phyloP scores from a whole-genome alignment of 139 green algal genomes.

The Chlamydomonas applanata region DNA sequence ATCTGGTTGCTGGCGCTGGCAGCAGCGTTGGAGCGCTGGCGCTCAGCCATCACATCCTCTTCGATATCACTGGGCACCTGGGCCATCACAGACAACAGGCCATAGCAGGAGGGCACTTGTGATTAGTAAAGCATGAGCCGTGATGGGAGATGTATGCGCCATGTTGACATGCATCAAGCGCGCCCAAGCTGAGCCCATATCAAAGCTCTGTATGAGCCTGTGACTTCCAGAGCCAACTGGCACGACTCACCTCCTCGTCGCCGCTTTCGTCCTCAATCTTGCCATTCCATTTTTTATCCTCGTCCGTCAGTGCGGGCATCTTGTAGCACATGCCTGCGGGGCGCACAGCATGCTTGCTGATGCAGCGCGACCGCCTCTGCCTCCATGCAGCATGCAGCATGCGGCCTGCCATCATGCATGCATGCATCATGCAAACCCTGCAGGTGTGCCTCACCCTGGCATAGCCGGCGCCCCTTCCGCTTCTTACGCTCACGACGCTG shows the following conservation, averaged over 20 bases:
- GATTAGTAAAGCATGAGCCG: background rate
- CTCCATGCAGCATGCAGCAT: no score
- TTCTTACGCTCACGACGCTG: conserved; percentile 3
- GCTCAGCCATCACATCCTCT: conserved; percentile 6
- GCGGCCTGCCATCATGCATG: background rate
- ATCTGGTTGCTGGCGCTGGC: background rate
- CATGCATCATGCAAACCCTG: background rate
- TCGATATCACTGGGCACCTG: conserved; percentile 12
- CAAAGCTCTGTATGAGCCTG: background rate
- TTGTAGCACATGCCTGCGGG: conserved; percentile 16
- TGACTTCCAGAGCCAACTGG: background rate
- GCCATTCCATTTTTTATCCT: conserved; percentile 12
- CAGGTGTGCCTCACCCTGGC: background rate
- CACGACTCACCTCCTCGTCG: background rate
- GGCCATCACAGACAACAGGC: background rate
- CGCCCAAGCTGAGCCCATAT: background rate
- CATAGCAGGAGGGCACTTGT: background rate
- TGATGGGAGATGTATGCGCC: background rate
- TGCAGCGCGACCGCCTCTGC: no score
- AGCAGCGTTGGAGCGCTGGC: background rate
- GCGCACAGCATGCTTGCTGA: background rate
- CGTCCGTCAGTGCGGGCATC: background rate
- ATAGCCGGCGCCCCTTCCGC: conserved; percentile 3
- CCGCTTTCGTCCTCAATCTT: background rate
- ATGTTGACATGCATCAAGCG: background rate